Evolutionary conservation across 352 stramenopile genomes (phyloP), one percentile per base, ranked within the genome.

Genomic region (Phytophthora lateralis): DNA sequence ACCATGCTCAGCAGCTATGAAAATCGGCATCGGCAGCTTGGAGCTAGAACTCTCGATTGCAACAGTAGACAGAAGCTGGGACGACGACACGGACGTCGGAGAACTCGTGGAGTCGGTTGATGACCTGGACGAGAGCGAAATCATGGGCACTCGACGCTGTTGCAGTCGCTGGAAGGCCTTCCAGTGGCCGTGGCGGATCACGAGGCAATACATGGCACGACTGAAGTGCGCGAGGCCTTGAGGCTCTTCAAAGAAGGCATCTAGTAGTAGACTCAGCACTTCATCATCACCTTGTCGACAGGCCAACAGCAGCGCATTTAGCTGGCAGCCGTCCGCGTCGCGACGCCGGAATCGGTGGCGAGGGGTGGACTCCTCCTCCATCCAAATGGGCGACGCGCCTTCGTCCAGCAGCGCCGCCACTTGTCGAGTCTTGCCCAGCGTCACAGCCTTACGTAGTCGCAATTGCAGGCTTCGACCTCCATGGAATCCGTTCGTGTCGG

Each of bases 271-370:
- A 47, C 68, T 72, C 49, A 92, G 54, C 4, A 89, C 71, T 37
- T 81, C 61, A 7, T 70, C 69, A 39, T 88, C 50, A 39, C 80
- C 82, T 7, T 52, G 43, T 61, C 76, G 66, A 57, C 82, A 90
- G 32, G 80, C 78, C n/a, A 92, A 56, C 20, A 92, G 59, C 24
- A 92, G 50, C 6, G 80, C 77, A 32, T 92, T 89, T 34, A 81
- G 61, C 46, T 87, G 66, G 20, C 69, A 69, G 5, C 34, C 42
- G 8, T 38, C 46, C 26, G 49, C 44, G 27, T 67, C 42, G 11
- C 41, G 63, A 27, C 45, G 62, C 4, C 46, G 48, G 21, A 66
- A 71, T 39, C 48, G 56, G 20, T 15, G 46, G 29, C 46, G 43
- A 30, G 32, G 52, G 11, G 14, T 35, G 9, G 37, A 4, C 34